Percentiles rank a stretch among this genome's conserved stretches.
These are phyloP conservation scores for Tetrahymena malaccensis DNA, from an alignment of 73 alveolate genomes.

Conservation along the genomic window DNA sequence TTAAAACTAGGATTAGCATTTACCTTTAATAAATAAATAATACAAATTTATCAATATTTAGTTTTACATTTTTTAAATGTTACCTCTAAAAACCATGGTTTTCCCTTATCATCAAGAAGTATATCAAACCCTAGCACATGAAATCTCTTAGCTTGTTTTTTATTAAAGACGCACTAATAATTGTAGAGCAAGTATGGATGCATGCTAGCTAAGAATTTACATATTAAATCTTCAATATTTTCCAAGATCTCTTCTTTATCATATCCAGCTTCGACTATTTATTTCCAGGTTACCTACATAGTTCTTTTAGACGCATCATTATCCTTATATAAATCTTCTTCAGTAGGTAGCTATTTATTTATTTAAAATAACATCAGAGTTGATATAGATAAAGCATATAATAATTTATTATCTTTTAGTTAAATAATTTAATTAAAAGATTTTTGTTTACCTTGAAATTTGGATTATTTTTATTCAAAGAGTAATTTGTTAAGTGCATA, in stretches of 20 bases:
- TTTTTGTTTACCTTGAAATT: slow-evolving; percentile 44
- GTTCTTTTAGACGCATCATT: slow-evolving; percentile 72
- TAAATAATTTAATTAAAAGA: neutral
- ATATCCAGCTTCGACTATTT: slow-evolving; percentile 33
- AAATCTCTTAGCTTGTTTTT: slow-evolving; percentile 54
- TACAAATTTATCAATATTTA: neutral
- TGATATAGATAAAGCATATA: neutral
- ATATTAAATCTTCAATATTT: slow-evolving; percentile 35
- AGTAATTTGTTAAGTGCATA: slow-evolving; percentile 83
- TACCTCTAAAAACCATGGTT: slow-evolving; percentile 80
- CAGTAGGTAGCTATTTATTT: slow-evolving; percentile 10
- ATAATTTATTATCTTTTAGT: too few species aligned
- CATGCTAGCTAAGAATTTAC: slow-evolving; percentile 7
- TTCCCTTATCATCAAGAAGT: slow-evolving; percentile 57
- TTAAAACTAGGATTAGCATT: slow-evolving; percentile 79
- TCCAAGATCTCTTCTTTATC: slow-evolving; percentile 41
- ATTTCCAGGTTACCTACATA: slow-evolving; percentile 36
- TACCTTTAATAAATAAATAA: neutral
- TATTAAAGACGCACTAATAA: slow-evolving; percentile 8
- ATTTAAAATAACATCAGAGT: neutral
- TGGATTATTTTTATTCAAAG: slow-evolving; percentile 69
- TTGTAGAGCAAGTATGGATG: slow-evolving; percentile 17
- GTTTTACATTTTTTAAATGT: neutral
- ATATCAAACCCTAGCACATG: slow-evolving; percentile 80
- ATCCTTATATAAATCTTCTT: slow-evolving; percentile 40